Evolutionary conservation across 148 eudicot species (phyloP).

Genomic region (Euryodendron excelsum): DNA sequence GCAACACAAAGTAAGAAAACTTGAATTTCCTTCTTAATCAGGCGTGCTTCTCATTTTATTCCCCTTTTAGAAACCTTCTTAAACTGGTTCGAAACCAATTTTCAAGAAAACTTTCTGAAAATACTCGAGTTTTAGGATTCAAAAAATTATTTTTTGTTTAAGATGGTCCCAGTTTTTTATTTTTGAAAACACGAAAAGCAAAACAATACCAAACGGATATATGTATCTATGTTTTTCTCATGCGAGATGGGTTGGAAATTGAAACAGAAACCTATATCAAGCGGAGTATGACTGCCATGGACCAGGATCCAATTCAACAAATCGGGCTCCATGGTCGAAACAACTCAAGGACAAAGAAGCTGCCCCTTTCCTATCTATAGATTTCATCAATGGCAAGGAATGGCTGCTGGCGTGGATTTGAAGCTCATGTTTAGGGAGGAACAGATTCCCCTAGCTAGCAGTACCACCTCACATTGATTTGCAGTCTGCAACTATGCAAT

Average conservation of each 20-base stretch:
- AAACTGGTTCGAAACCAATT: too few relatives aligned
- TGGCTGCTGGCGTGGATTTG: slow-evolving; percentile 64
- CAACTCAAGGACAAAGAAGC: slow-evolving; percentile 48
- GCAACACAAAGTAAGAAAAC: slow-evolving; percentile 51
- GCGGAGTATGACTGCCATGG: slow-evolving; percentile 70
- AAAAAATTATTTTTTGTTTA: too few relatives aligned
- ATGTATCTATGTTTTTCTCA: background rate
- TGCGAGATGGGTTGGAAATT: background rate
- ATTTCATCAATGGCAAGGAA: slow-evolving; percentile 62
- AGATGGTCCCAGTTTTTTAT: too few relatives aligned
- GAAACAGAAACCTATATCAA: slow-evolving; percentile 54
- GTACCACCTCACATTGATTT: background rate
- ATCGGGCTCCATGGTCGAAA: slow-evolving; percentile 56
- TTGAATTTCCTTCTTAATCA: too few relatives aligned
- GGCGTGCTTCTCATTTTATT: background rate
- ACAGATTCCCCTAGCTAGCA: background rate
- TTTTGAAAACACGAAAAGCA: too few relatives aligned
- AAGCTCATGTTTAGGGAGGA: slow-evolving; percentile 9
- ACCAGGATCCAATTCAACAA: slow-evolving; percentile 54
- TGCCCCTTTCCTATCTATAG: slow-evolving; percentile 43
- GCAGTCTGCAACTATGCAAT: background rate
- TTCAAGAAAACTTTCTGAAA: too few relatives aligned
- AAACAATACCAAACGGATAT: too few relatives aligned
- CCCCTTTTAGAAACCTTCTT: too few relatives aligned
- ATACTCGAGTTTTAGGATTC: too few relatives aligned